phyloP scores from a whole-genome alignment of 2,329 filamentous ascomycete species.

The Tolypocladium guangdongense region DNA sequence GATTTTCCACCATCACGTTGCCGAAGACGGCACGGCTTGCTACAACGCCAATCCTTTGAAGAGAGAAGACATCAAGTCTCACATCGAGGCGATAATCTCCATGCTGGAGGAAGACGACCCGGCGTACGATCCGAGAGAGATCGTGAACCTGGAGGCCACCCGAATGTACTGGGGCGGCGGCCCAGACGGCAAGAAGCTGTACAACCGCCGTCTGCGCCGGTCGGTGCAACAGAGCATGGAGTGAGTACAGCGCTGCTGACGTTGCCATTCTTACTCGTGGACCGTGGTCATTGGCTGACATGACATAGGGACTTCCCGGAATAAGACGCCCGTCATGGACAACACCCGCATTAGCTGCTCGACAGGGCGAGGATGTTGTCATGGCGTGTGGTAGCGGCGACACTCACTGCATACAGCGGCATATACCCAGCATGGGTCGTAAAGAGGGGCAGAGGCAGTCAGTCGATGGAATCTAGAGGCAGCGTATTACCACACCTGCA shows the following conservation, averaged over 20 bases:
- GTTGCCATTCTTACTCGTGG: neutral
- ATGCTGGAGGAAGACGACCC: slow-evolving; percentile 81
- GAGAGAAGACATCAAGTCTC: slow-evolving; percentile 66
- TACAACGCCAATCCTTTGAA: slow-evolving; percentile 56
- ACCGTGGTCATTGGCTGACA: neutral
- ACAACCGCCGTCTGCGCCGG: slow-evolving; percentile 70
- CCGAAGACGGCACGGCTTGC: slow-evolving; percentile 69
- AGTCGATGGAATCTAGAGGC: neutral
- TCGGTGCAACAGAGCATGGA: slow-evolving; percentile 62
- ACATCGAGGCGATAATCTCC: slow-evolving; percentile 73
- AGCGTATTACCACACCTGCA: neutral
- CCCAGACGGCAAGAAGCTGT: slow-evolving; percentile 65
- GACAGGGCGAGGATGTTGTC: neutral
- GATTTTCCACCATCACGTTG: slow-evolving; percentile 82
- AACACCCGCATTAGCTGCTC: neutral
- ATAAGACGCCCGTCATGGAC: slow-evolving; percentile 5
- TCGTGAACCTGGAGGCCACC: slow-evolving; percentile 77
- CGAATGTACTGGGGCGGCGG: slow-evolving; percentile 75
- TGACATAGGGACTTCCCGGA: slow-evolving; percentile 21
- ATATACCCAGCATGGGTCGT: neutral
- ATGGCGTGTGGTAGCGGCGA: neutral
- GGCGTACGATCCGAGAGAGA: slow-evolving; percentile 79
- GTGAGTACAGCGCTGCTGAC: slow-evolving; percentile 22
- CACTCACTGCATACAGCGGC: neutral
- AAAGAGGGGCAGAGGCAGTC: neutral